Conservation (phyloP, 495 filamentous ascomycete genomes). For the Penicillium antarcticum region DNA sequence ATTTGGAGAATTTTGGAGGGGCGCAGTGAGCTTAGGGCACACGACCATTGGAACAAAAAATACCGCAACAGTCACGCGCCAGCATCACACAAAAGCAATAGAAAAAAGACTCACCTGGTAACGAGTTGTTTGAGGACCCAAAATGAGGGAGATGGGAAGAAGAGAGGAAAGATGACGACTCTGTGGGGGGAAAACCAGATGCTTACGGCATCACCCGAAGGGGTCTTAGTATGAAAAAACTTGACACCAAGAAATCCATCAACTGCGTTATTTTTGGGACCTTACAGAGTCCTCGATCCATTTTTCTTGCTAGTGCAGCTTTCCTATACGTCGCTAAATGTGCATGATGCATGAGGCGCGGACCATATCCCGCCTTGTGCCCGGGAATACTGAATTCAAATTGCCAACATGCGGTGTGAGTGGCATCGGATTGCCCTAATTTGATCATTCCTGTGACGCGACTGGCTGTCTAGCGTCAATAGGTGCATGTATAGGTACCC, state of each 20-base stretch:
- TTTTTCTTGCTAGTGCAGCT: neutral
- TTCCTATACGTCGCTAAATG: neutral
- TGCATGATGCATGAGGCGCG: neutral
- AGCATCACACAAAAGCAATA: conserved; percentile 7
- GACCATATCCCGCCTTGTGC: neutral
- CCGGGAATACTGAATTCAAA: neutral
- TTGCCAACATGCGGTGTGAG: neutral
- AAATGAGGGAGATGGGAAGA: neutral
- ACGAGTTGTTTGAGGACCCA: conserved; percentile 3
- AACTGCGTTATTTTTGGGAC: too few species aligned
- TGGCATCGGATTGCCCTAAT: too few species aligned
- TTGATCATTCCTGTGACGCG: too few species aligned
- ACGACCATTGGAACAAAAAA: conserved; percentile 10
- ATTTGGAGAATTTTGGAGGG: neutral
- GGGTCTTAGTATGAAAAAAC: too few species aligned
- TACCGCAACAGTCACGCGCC: conserved; percentile 18
- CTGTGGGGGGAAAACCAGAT: conserved; percentile 1
- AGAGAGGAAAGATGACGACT: conserved; percentile 1
- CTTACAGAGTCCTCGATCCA: too few species aligned
- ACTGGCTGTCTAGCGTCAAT: neutral
- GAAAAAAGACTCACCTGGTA: conserved; percentile 12
- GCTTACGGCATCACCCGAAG: neutral
- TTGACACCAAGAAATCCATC: too few species aligned
- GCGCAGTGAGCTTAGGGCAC: conserved; percentile 19
- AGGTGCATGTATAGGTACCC: neutral